A percentile compares a stretch with the other conserved stretches of the same genome.
phyloP scores from a whole-genome alignment of 768 basidiomycete genomes.

The Phanerodontia chrysosporium region DNA sequence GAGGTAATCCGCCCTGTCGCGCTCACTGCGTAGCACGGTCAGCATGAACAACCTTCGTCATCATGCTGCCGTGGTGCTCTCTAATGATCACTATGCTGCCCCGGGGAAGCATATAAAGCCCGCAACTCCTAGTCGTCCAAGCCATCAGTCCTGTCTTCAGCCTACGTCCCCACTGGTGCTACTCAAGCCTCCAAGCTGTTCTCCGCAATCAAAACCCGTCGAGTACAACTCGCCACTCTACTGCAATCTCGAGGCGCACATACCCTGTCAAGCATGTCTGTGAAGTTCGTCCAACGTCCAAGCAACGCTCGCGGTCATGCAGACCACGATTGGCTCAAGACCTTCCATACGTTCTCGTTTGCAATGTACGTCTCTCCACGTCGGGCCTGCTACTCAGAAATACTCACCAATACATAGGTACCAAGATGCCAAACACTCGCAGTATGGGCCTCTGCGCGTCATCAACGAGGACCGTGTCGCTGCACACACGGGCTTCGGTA shows the following conservation, averaged over 20 bases:
- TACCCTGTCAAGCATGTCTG: conserved; percentile 7
- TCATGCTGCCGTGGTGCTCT: not conserved
- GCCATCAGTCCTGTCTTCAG: not conserved
- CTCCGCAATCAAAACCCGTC: not conserved
- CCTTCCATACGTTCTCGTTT: conserved; percentile 73
- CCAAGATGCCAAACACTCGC: conserved; percentile 49
- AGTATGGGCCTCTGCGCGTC: conserved; percentile 76
- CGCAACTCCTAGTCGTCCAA: not conserved
- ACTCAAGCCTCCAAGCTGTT: not conserved
- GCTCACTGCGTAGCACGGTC: not conserved
- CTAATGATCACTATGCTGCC: not conserved
- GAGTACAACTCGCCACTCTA: conserved; percentile 2
- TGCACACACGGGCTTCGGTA: conserved; percentile 75
- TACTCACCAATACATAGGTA: conserved; percentile 40
- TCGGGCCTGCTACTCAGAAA: not conserved
- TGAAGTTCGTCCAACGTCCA: conserved; percentile 31
- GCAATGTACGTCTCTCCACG: conserved; percentile 42
- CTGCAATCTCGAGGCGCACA: not conserved
- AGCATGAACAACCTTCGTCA: not conserved
- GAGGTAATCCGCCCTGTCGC: conserved; percentile 2
- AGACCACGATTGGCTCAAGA: conserved; percentile 54
- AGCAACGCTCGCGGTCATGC: conserved; percentile 43
- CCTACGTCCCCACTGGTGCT: not conserved
- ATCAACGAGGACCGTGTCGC: conserved; percentile 93
- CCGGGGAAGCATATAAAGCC: not conserved